phyloP scores from a whole-genome alignment of 1,139 yeast species.

The Tardiomyces blankii region DNA sequence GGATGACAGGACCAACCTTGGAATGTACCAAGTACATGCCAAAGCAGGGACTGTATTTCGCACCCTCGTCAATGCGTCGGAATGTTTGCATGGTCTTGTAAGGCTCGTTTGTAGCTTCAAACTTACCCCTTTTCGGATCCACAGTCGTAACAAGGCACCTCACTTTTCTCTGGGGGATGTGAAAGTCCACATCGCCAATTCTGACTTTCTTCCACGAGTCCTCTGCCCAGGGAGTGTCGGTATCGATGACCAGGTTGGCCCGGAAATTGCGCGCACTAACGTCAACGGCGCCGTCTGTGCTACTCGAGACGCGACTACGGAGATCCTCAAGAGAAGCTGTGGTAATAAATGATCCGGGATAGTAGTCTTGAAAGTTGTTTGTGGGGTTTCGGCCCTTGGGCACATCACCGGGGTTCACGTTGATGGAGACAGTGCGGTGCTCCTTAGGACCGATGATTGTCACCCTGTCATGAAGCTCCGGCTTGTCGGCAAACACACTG shows the following conservation, averaged over 20 bases:
- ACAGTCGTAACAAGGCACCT: conserved; percentile 35
- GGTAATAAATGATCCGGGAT: conserved; percentile 31
- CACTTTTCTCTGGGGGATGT: conserved; percentile 23
- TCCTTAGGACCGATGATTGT: no score
- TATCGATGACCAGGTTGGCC: conserved; percentile 28
- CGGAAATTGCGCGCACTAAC: conserved; percentile 26
- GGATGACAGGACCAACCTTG: conserved; percentile 17
- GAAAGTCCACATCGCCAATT: conserved; percentile 20
- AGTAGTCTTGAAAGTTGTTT: conserved; percentile 34
- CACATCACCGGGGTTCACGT: conserved; percentile 2
- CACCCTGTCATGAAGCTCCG: no score
- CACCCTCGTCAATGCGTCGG: conserved; percentile 30
- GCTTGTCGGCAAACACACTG: no score
- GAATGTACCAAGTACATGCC: conserved; percentile 29
- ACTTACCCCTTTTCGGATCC: conserved; percentile 22
- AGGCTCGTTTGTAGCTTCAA: conserved; percentile 25
- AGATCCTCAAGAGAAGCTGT: conserved; percentile 26
- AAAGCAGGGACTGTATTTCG: conserved; percentile 26
- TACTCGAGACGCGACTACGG: conserved; percentile 13
- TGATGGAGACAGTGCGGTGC: no score
- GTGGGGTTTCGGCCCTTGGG: conserved; percentile 2
- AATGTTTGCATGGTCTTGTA: conserved; percentile 26
- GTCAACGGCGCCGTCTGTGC: conserved; percentile 13
- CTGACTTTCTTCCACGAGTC: conserved; percentile 29
- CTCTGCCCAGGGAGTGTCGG: conserved; percentile 26